A percentile compares a stretch with the other conserved stretches of the same genome.
Conservation (phyloP, 345 rosid genomes). For the Populus ilicifolia region DNA sequence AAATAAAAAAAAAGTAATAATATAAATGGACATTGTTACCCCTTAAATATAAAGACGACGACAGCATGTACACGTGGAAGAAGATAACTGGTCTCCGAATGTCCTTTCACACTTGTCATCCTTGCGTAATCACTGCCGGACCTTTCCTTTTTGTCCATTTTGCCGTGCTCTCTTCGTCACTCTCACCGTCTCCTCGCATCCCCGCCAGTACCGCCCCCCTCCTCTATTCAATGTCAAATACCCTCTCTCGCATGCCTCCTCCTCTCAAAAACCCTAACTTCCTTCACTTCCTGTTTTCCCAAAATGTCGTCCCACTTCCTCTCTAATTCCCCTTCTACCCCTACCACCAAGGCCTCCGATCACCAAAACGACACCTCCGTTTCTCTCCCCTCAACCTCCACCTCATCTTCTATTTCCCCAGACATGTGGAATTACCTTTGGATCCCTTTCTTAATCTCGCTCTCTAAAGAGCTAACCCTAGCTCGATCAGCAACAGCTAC, state of each 20-base stretch:
- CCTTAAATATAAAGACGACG: background rate
- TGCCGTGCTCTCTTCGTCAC: background rate
- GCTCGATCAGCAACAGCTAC: slow-evolving; percentile 20
- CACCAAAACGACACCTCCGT: slow-evolving; percentile 29
- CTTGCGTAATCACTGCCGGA: background rate
- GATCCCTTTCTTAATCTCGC: slow-evolving; percentile 43
- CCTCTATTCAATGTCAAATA: background rate
- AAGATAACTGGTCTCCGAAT: background rate
- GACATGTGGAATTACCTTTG: slow-evolving; percentile 47
- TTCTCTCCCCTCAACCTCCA: slow-evolving; percentile 22
- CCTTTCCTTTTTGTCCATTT: background rate
- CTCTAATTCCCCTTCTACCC: slow-evolving; percentile 30
- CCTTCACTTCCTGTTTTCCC: slow-evolving; percentile 9
- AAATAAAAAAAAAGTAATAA: too few species aligned
- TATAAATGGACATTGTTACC: too few species aligned
- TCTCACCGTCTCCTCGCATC: background rate
- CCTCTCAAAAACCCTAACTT: background rate
- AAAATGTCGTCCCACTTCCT: slow-evolving; percentile 34
- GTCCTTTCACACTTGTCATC: background rate
- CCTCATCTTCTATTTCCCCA: slow-evolving; percentile 21
- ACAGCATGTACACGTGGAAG: background rate
- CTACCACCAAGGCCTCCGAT: slow-evolving; percentile 10
- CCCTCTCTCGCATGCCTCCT: background rate
- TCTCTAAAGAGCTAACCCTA: slow-evolving; percentile 41
- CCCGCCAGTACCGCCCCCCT: background rate